Evolutionary conservation across 345 rosid genomes (phyloP).

Genomic region (Adansonia digitata): DNA sequence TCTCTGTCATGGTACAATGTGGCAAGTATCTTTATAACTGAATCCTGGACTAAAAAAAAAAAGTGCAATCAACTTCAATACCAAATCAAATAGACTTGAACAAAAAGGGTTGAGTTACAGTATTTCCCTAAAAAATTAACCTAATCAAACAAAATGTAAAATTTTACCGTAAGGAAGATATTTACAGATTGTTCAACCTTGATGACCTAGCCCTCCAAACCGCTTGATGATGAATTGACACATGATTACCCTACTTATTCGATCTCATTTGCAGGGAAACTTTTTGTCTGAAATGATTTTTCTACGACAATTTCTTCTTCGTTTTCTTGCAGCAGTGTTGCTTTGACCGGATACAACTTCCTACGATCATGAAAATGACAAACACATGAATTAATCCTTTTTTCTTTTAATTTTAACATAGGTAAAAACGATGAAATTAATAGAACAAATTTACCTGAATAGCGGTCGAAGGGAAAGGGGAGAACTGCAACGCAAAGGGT

Average conservation of each 20-base stretch:
- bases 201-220: conserved; percentile 47
- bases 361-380: conserved; percentile 21
- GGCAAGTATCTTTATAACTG: conserved; percentile 86
- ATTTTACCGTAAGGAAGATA: conserved; percentile 70
- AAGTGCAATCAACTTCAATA: background rate
- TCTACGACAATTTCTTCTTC: conserved; percentile 68
- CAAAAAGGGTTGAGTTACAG: background rate
- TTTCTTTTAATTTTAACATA: background rate
- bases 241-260: conserved; percentile 23
- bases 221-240: conserved; percentile 30
- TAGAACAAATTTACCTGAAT: conserved; percentile 28
- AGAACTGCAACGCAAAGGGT: conserved; percentile 21
- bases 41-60: conserved; percentile 56
- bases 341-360: conserved; percentile 42
- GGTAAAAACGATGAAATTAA: background rate
- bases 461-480: conserved; percentile 23
- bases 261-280: conserved; percentile 22
- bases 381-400: background rate
- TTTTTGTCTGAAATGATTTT: conserved; percentile 54
- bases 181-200: conserved; percentile 75
- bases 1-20: conserved; percentile 69
- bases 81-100: conserved; percentile 10
- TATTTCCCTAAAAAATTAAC: background rate
- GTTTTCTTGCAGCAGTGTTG: conserved; percentile 58
- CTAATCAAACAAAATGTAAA: background rate